Evolutionary conservation across 768 basidiomycete genomes (phyloP).

Genomic region (Rhizopogon rudus): DNA sequence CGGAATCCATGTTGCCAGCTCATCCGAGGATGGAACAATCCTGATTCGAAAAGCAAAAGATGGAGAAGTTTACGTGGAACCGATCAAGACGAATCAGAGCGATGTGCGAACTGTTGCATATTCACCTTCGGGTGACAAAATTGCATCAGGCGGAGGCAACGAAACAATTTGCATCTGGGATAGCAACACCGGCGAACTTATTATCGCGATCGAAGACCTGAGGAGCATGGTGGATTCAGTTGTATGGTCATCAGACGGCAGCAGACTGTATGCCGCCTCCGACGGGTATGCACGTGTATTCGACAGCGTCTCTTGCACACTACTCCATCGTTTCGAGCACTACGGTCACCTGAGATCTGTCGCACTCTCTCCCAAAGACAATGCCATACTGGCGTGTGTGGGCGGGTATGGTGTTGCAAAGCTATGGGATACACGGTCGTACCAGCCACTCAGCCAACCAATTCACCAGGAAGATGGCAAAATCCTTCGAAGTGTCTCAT

Average conservation of each 20-base stretch:
- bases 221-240: background rate
- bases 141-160: background rate
- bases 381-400: background rate
- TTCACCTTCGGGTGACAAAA: background rate
- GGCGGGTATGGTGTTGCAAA: background rate
- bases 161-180: background rate
- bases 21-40: background rate
- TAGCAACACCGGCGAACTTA: background rate
- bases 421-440: background rate
- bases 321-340: background rate
- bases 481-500: background rate
- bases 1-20: background rate
- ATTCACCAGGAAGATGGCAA: background rate
- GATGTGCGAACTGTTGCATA: no score
- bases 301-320: background rate
- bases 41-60: background rate
- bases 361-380: background rate
- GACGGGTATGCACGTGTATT: background rate
- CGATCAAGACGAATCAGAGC: no score
- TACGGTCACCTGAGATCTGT: background rate
- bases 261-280: background rate
- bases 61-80: background rate
- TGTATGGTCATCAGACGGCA: background rate
- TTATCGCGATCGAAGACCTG: background rate
- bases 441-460: background rate